A percentile compares a stretch with the other conserved stretches of the same genome.
Conservation (phyloP, 2,329 filamentous ascomycete genomes). For the Penicillium frequentans region DNA sequence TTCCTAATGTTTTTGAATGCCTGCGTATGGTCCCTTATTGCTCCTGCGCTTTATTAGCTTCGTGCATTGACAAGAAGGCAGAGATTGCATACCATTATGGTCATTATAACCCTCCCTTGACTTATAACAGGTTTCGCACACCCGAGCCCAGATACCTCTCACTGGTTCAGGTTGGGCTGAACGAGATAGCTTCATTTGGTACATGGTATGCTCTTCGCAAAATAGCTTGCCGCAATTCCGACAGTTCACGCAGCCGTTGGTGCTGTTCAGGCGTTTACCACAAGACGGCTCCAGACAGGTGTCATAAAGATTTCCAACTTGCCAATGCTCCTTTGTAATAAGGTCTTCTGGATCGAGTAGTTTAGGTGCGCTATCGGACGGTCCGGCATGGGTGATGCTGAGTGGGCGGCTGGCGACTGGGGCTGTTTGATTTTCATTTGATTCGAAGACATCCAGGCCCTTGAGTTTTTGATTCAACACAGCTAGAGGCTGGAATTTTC, state of each 20-base stretch:
- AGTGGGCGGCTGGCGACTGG: conserved; percentile 38
- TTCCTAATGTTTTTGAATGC: conserved; percentile 70
- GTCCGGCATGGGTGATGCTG: conserved; percentile 19
- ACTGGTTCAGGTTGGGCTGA: conserved; percentile 88
- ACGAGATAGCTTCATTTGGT: conserved; percentile 95
- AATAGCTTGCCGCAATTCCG: conserved; percentile 90
- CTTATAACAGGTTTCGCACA: conserved; percentile 99
- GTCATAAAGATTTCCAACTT: conserved; percentile 71
- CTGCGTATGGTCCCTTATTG: conserved; percentile 69
- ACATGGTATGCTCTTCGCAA: conserved; percentile 98
- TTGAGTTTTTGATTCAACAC: conserved; percentile 92
- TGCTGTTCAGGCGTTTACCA: conserved; percentile 72
- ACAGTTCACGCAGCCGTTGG: conserved; percentile 87
- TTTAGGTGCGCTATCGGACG: conserved; percentile 35
- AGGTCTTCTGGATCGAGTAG: conserved; percentile 80
- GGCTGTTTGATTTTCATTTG: conserved; percentile 67
- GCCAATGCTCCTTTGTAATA: conserved; percentile 87
- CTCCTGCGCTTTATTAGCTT: conserved; percentile 42
- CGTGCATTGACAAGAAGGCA: background rate
- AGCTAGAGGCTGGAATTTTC: conserved; percentile 86
- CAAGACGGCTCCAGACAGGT: conserved; percentile 85
- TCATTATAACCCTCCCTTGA: conserved; percentile 95
- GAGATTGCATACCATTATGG: conserved; percentile 56
- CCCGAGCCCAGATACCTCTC: conserved; percentile 86
- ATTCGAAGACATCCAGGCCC: conserved; percentile 89